phyloP scores from a whole-genome alignment of 2,329 filamentous ascomycete species.

The Aspergillus quadrilineatus region DNA sequence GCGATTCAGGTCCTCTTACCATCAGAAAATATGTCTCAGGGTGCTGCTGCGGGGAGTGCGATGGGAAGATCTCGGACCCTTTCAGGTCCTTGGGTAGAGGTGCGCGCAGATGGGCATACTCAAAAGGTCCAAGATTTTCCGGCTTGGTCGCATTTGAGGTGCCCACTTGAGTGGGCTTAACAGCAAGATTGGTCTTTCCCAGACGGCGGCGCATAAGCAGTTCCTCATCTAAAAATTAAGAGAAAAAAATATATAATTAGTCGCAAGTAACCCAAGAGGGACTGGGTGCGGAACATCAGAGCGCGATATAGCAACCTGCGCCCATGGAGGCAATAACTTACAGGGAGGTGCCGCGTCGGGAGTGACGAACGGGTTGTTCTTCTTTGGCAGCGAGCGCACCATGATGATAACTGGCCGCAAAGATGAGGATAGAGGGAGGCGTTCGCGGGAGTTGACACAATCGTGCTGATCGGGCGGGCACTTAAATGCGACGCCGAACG shows the following conservation, averaged over 20 bases:
- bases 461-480: constrained; percentile 15
- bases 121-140: constrained; percentile 77
- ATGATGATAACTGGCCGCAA: constrained; percentile 25
- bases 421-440: constrained; percentile 6
- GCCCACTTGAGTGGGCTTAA: constrained; percentile 74
- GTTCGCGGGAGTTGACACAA: constrained; percentile 11
- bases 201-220: constrained; percentile 82
- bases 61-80: constrained; percentile 86
- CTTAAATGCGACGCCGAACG: constrained; percentile 34
- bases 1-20: constrained; percentile 47
- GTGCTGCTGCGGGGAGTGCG: constrained; percentile 57
- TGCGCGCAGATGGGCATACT: constrained; percentile 92
- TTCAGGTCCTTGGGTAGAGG: constrained; percentile 87
- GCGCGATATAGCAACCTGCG: constrained; percentile 13
- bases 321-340: constrained; percentile 35
- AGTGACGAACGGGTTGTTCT: constrained; percentile 48
- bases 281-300: not conserved
- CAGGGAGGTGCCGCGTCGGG: constrained; percentile 45
- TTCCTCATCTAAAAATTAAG: constrained; percentile 58
- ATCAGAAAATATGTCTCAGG: constrained; percentile 97
- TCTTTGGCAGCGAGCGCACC: constrained; percentile 48
- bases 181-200: constrained; percentile 85
- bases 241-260: constrained; percentile 16
- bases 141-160: constrained; percentile 70
- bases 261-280: constrained; percentile 2